Evolutionary conservation across 495 filamentous ascomycete genomes (phyloP), one percentile per base, ranked within the genome.

Genomic region (Penicillium samsonianum): DNA sequence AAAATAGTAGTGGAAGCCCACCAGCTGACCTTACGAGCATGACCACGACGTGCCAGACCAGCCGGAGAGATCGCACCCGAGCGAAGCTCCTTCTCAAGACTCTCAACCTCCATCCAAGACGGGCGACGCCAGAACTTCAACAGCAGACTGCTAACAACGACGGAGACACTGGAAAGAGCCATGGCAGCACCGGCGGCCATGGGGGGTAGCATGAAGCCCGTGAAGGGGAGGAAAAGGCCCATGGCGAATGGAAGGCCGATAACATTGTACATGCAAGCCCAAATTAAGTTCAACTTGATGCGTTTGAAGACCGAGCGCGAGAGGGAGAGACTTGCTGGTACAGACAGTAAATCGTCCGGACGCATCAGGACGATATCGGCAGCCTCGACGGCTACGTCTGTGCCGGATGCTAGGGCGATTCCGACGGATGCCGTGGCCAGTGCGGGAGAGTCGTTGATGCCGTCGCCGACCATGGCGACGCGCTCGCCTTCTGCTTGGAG

Each of bases 371-470:
- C 93, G 8, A 99, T 87, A 63, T 96, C 90, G 2, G 94, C 95
- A 4, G 94, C 94, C 76, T 99, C 94, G 86, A 99, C 93, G 38
- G 94, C 94, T 2, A 99, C 93, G 72, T 99, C 94, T 0, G 94
- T 98, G 53, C 94, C 94, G 0, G 87, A 90, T 17, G 89, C 82
- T 68, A 99, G 88, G 17, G 92, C 91, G 64, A 99, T 96, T 56
- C 94, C 94, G 42, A 98, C 86, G 57, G 92, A 84, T 28, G 94
- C 92, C 2, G 91, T 96, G 16, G 93, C 94, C 2, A 99, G 82
- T 2, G 94, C 94, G 1, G 94, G 94, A 0, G 93, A 97, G 78
- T 99, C 94, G 71, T 99, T 99, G 81, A 99, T 97, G 37, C 94
- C 94, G 68, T 99, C 94, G 50, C 94, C 94, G 22, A 98, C 94